phyloP scores from a whole-genome alignment of 352 stramenopile species.

The Phytophthora rubi region DNA sequence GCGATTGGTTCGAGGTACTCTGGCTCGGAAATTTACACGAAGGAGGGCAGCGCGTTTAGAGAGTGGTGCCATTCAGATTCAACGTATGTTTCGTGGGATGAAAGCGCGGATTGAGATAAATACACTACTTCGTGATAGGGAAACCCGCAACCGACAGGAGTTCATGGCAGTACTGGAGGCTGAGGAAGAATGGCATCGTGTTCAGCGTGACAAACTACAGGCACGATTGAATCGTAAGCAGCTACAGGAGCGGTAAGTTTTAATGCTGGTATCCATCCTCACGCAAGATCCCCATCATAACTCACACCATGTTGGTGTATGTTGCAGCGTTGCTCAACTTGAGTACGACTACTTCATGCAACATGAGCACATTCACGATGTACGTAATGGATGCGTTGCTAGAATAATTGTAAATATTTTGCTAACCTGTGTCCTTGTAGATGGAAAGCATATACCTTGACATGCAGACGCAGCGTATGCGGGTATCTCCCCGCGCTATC shows the following conservation, averaged over 20 bases:
- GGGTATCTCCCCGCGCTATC: slow-evolving; percentile 77
- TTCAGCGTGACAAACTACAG: slow-evolving; percentile 65
- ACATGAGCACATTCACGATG: slow-evolving; percentile 70
- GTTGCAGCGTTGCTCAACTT: slow-evolving; percentile 58
- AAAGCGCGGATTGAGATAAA: slow-evolving; percentile 45
- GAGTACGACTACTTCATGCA: slow-evolving; percentile 71
- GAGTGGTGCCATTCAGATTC: slow-evolving; percentile 55
- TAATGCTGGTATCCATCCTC: background rate
- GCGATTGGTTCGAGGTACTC: slow-evolving; percentile 55
- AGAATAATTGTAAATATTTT: background rate
- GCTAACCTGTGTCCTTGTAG: slow-evolving; percentile 21
- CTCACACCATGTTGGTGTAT: background rate
- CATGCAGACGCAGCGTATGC: slow-evolving; percentile 78
- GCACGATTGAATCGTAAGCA: slow-evolving; percentile 60
- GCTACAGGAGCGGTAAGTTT: slow-evolving; percentile 52
- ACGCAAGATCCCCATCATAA: background rate
- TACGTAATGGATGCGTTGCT: slow-evolving; percentile 28
- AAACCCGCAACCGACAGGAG: slow-evolving; percentile 71
- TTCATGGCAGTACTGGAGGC: slow-evolving; percentile 72
- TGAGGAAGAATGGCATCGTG: slow-evolving; percentile 72
- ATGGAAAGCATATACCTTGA: slow-evolving; percentile 85
- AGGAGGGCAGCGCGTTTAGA: slow-evolving; percentile 21
- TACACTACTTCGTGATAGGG: slow-evolving; percentile 55
- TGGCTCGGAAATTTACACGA: slow-evolving; percentile 48
- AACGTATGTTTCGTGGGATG: slow-evolving; percentile 74